Evolutionary conservation across 2,329 filamentous ascomycete species (phyloP), one percentile per base, ranked within the genome.

Genomic region (Colletotrichum aenigma): DNA sequence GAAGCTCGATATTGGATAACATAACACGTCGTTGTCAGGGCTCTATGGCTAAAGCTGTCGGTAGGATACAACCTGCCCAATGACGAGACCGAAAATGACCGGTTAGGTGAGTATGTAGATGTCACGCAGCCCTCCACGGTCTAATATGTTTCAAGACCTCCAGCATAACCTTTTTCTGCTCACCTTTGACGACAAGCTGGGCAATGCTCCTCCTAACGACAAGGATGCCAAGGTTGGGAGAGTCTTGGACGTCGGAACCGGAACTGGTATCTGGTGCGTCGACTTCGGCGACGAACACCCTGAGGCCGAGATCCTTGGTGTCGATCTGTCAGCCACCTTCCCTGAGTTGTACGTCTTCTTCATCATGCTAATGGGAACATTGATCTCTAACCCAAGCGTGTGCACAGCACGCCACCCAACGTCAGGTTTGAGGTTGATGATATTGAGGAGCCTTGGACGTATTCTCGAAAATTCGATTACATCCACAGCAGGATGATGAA

Each of bases 181-280:
- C 5, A 85, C 83, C 0, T 79, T 84, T 13, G 78, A 81, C 1
- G 80, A 79, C 10, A 82, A 82, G 36, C 78, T 85, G 0, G 82
- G 77, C 24, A 65, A 79, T 0, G 78, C 78, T 5, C 85, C 84
- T 0, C 70, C 77, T 5, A 79, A 74, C 10, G 73, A 74, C 6
- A 71, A 79, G 5, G 79, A 58, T 10, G 76, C 77, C 5, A 64
- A 48, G n/a, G 70, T 82, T 15, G 62, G 76, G 6, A 81, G 80
- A 4, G 81, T 86, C 8, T 80, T 90, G 3, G 88, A 90, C 78
- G 78, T 88, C 36, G 87, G 88, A 18, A 88, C 87, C 1, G 88
- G 88, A 0, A 89, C 87, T 6, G 87, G 87, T 16, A 79, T 83
- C 12, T 87, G 85, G 85, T 82, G 83, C 3, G 84, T 89, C 7